Evolutionary conservation across 352 stramenopile species (phyloP).

Genomic region (Hyphochytrium catenoides): DNA sequence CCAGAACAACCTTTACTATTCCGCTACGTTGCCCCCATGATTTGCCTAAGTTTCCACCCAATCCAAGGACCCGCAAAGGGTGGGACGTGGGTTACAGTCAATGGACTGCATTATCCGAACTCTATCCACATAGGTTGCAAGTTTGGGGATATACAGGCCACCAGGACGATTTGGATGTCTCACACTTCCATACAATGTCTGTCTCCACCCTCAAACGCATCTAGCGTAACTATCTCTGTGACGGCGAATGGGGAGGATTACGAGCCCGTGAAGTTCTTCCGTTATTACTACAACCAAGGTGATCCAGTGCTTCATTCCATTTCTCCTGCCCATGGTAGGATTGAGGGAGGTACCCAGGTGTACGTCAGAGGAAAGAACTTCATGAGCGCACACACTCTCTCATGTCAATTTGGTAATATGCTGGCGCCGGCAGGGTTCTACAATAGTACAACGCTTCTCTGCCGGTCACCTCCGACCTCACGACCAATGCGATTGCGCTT

Average conservation of each 20-base stretch:
- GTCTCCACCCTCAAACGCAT: conserved; percentile 10
- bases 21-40: too few relatives aligned
- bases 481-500: conserved; percentile 11
- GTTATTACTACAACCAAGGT: conserved; percentile 5
- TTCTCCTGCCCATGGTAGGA: conserved; percentile 18
- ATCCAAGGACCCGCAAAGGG: conserved; percentile 21
- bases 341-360: conserved; percentile 25
- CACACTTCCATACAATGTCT: conserved; percentile 22
- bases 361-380: conserved; percentile 29
- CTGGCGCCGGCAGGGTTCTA: conserved; percentile 1
- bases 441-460: conserved; percentile 5
- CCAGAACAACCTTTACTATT: too few relatives aligned
- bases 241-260: conserved; percentile 24
- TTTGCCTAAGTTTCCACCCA: conserved; percentile 20
- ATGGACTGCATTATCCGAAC: conserved; percentile 21
- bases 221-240: conserved; percentile 10
- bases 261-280: conserved; percentile 12
- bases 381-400: conserved; percentile 11
- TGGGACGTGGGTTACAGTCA: conserved; percentile 24
- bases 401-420: conserved; percentile 34
- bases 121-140: not conserved
- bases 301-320: conserved; percentile 21
- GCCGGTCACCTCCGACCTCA: conserved; percentile 8
- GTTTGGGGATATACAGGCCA: not conserved
- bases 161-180: conserved; percentile 20